Evolutionary conservation across 257 asterid genomes (phyloP), one percentile per base, ranked within the genome.

Genomic region (Solanum chmielewskii): DNA sequence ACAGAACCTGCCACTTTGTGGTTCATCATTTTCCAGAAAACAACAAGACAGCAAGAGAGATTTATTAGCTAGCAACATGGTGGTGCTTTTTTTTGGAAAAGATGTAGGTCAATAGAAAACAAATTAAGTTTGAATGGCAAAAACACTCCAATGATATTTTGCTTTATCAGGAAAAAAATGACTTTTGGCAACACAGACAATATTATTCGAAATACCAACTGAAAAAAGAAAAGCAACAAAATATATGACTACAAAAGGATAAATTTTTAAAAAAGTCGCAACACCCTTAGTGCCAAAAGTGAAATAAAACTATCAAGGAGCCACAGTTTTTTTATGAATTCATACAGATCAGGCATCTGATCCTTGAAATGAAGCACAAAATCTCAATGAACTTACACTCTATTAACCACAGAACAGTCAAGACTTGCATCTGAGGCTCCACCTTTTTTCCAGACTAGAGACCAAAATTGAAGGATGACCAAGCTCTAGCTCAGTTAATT

Each of bases 331-430:
- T 11, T 70, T 66, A 52, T 87, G 85, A 84, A 75, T 27, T 83
- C 77, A 64, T 76, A 77, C 33, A 75, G n/a, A 27, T 76, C 88
- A 47, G 86, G 83, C 31, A 89, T 52, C 62, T 66, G 47, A 84
- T 83, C 88, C 75, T 76, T 76, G 86, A 68, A 85, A 11, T 75
- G 88, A 25, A 84, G 82, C 60, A 49, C 77, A 56, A 44, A 89
- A 49, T 18, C 44, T 35, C 52, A 11, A 47, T 39, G 83, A 89
- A 84, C 62, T 87, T 66, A 4, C 39, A 9, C 77, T 70, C n/a
- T 31, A 70, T 31, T 70, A 70, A 70, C 25, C 44, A 70, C 78
- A 33, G 0, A 33, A 70, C 77, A 33, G 77, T 29, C 18, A 89
- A 10, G 52, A 89, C 37, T 35, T 49, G 59, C 31, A 9, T 60